Conservation (phyloP, 192 early-diverging fungal species). For the Paraglomus brasilianum region DNA sequence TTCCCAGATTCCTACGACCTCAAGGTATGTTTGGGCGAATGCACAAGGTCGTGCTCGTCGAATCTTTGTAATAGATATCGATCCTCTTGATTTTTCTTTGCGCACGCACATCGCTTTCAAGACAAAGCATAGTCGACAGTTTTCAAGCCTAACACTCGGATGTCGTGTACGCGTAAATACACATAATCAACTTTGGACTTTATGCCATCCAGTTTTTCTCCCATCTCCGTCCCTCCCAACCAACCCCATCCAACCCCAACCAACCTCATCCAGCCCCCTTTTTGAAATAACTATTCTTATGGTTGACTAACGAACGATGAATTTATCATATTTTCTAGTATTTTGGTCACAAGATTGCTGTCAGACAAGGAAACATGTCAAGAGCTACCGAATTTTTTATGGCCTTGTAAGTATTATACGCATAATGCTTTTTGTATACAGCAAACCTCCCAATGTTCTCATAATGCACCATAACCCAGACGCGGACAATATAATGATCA, state of each 20-base stretch:
- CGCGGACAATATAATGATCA: constrained; percentile 12
- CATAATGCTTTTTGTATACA: not conserved
- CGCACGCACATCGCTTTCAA: not conserved
- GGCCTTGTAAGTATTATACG: constrained; percentile 22
- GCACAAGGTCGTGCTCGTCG: no score
- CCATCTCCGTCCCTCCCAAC: not conserved
- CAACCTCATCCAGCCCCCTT: not conserved
- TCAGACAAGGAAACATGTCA: constrained; percentile 24
- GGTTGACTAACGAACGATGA: not conserved
- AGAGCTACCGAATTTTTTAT: not conserved
- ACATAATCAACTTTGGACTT: no score
- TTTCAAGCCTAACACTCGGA: not conserved
- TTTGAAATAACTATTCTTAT: not conserved
- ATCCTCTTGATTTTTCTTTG: no score
- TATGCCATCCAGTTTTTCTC: not conserved
- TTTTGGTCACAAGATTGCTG: constrained; percentile 18
- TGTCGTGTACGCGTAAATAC: not conserved
- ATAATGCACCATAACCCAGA: not conserved
- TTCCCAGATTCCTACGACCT: constrained; percentile 10
- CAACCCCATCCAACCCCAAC: not conserved
- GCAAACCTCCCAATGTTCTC: not conserved
- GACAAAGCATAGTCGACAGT: not conserved
- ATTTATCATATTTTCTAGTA: not conserved
- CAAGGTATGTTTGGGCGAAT: no score
- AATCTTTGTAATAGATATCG: no score